phyloP scores from a whole-genome alignment of 225 moss, liverwort and hornwort genomes.

The Anthoceros angustus region DNA sequence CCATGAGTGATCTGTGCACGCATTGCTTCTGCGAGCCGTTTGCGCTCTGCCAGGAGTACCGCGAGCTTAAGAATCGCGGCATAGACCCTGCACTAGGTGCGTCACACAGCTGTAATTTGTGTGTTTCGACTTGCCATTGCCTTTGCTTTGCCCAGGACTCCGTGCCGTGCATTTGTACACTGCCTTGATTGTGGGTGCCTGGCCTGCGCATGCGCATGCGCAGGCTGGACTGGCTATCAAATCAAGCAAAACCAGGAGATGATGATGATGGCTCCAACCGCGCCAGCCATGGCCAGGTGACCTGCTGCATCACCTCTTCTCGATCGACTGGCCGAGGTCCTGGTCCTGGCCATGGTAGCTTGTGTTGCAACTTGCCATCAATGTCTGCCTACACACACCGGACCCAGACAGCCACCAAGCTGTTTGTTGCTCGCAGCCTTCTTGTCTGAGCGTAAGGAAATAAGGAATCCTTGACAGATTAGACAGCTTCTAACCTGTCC shows the following conservation, averaged over 20 bases:
- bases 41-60: constrained; percentile 23
- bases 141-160: too few species aligned
- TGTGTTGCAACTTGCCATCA: too few species aligned
- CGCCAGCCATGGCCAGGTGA: neutral
- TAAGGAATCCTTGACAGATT: too few species aligned
- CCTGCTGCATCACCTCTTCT: neutral
- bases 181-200: neutral
- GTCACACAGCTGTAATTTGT: neutral
- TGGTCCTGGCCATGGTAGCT: too few species aligned
- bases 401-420: too few species aligned
- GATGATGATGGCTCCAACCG: neutral
- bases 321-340: too few species aligned
- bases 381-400: too few species aligned
- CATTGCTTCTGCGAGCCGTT: constrained; percentile 21
- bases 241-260: neutral
- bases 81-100: constrained; percentile 20
- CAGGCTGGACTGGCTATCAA: neutral
- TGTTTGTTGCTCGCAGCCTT: too few species aligned
- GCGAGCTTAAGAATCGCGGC: constrained; percentile 20
- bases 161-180: too few species aligned
- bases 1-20: constrained; percentile 16
- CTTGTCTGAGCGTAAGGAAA: too few species aligned
- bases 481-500: too few species aligned
- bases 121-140: neutral
- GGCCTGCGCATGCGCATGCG: neutral